Evolutionary conservation across 2,329 filamentous ascomycete species (phyloP), one percentile per base, ranked within the genome.

Genomic region (Nemania sp.): DNA sequence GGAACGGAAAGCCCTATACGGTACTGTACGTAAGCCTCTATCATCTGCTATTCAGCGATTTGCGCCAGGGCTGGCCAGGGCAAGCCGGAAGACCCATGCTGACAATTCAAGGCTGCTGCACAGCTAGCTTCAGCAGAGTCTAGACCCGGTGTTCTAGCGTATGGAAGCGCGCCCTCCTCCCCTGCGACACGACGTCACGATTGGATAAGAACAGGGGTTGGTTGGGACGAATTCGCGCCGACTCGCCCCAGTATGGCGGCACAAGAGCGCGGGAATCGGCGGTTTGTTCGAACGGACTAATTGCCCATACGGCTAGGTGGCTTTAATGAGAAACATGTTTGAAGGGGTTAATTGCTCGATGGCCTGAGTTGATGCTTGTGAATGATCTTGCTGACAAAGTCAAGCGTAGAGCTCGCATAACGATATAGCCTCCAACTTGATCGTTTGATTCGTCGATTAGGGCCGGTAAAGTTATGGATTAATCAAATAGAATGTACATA

Each of bases 251-350:
- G 51, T 51, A 56, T 51, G 18, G 53, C 61, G 66, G 65, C 47
- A 59, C 64, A 59, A 38, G 52, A 41, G 45, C 47, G 54, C 55
- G 51, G 35, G 55, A 64, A 51, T 55, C 51, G 41, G 38, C 24
- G 49, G 45, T 59, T 35, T 26, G 24, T 29, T 29, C n/a, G 20
- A n/a, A 41, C 27, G 35, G 27, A 55, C 24, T 15, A 11, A 26
- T 52, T 52, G 22, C 24, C 43, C 24, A 27, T 54, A 51, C 49
- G 32, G 56, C 43, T 15, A 15, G n/a, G 38, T 43, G 26, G 52
- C 24, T 65, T 41, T 57, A 72, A 72, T 66, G 64, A 70, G 71
- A 60, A 64, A 66, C 66, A 57, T 63, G 67, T 69, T 69, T 69
- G 63, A 69, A 69, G 67, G 66, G 63, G 67, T 20, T 51, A 35